Base-by-base conservation (phyloP, 768 basidiomycete genomes). In the Calvatia gigantea region DNA sequence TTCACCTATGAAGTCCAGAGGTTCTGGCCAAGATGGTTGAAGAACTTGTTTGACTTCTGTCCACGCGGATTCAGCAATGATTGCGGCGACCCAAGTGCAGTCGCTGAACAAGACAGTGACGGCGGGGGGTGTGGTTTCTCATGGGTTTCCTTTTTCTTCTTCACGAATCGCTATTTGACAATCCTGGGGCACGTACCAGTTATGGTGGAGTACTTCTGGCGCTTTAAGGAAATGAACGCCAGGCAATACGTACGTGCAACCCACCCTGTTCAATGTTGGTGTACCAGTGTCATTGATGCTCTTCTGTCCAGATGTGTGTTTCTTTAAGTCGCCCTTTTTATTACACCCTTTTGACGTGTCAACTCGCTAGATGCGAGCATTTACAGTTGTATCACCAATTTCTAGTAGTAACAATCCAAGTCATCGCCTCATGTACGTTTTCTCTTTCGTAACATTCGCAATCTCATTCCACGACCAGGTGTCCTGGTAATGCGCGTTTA, bases 101-200 rank as follows among this genome's bases (percentile, higher is more conserved):
- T 37, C 35, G 35, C 41, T 42, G 23, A 23, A 23, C 15, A 19
- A 14, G 12, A 7, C 33, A 19, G n/a, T 17, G 4, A 17, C 7
- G 29, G 33, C 7, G 33, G 27, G 19, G 47, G 58, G 2, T 28
- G 17, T 15, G 61, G 61, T 11, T 27, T 72, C 6, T 70, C 70
- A 21, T 73, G 69, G 70, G 70, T 60, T 7, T 70, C 69, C 15
- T 54, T 67, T 12, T 67, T 78, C 9, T 80, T 79, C 63, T 70
- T 75, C 51, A 29, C 71, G 25, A 79, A 75, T 53, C 75, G 78
- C 6, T 81, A 79, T 53, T 46, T 74, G 2, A 56, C 73, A 5
- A 53, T 79, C 6, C 57, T 72, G 9, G 72, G 73, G 2, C 76
- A 75, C 56, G 54, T 74, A 1, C 73, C 76, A 15, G 62, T 74